A percentile compares a stretch with the other conserved stretches of the same genome.
Evolutionary conservation across 495 filamentous ascomycete genomes (phyloP).

Genomic region (Staphylotrichum longicolle): DNA sequence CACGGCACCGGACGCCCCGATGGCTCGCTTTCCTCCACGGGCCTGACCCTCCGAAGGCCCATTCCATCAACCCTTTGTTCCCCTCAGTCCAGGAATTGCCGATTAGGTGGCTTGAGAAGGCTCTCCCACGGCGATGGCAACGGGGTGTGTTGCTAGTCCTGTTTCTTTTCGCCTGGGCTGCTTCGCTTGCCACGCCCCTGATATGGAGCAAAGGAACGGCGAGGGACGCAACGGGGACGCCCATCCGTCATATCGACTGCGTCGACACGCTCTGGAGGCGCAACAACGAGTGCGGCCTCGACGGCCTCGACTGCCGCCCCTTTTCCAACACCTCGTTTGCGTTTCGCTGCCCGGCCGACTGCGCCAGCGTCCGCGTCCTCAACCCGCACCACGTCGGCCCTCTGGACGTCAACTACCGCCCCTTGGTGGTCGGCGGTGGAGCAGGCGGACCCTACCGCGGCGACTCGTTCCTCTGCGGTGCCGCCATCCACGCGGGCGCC

Average conservation of each 20-base stretch:
- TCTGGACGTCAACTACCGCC: slow-evolving; percentile 65
- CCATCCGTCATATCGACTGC: slow-evolving; percentile 61
- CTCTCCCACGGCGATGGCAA: slow-evolving; percentile 58
- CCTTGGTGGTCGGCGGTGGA: slow-evolving; percentile 72
- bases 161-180: slow-evolving; percentile 64
- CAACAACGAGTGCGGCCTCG: slow-evolving; percentile 70
- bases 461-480: slow-evolving; percentile 65
- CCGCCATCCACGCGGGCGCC: slow-evolving; percentile 54
- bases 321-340: slow-evolving; percentile 64
- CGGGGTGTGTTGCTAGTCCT: slow-evolving; percentile 54
- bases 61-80: slow-evolving; percentile 61
- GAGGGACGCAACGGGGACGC: slow-evolving; percentile 57
- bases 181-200: slow-evolving; percentile 54
- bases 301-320: slow-evolving; percentile 73
- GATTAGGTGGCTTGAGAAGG: slow-evolving; percentile 53
- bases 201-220: slow-evolving; percentile 61
- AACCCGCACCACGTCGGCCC: slow-evolving; percentile 71
- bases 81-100: slow-evolving; percentile 65
- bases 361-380: slow-evolving; percentile 59
- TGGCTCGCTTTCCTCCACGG: slow-evolving; percentile 20
- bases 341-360: slow-evolving; percentile 80
- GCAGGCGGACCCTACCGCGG: slow-evolving; percentile 58
- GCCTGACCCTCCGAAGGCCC: slow-evolving; percentile 18
- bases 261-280: slow-evolving; percentile 57
- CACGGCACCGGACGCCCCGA: not conserved